phyloP scores from a whole-genome alignment of 1,284 basidiomycete species.

The Marasmius fiardii region DNA sequence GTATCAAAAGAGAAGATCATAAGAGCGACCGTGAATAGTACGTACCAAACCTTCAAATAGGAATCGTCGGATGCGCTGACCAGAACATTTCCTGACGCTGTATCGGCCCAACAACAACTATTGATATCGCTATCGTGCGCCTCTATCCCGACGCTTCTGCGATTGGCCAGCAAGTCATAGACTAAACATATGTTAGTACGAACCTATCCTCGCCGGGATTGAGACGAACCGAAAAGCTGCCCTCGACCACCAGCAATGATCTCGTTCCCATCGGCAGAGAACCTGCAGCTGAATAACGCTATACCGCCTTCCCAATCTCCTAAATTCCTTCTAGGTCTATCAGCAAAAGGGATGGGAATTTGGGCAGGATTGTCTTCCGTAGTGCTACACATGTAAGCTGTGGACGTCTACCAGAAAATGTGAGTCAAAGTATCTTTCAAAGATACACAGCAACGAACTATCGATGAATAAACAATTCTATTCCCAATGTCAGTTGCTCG shows the following conservation, averaged over 20 bases:
- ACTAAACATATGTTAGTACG: conserved; percentile 43
- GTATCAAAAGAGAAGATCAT: conserved; percentile 2
- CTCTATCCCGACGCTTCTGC: conserved; percentile 76
- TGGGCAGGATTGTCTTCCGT: conserved; percentile 69
- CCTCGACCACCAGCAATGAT: conserved; percentile 77
- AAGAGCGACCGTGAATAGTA: conserved; percentile 4
- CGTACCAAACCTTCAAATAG: conserved; percentile 92
- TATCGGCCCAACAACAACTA: conserved; percentile 94
- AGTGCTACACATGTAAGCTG: conserved; percentile 85
- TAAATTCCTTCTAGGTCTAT: conserved; percentile 32
- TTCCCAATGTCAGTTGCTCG: conserved; percentile 2
- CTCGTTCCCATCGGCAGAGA: conserved; percentile 94
- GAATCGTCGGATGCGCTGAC: conserved; percentile 94
- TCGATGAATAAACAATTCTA: conserved; percentile 91
- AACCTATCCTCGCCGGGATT: neutral
- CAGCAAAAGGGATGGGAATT: conserved; percentile 70
- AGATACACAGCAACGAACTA: conserved; percentile 42
- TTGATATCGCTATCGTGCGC: conserved; percentile 94
- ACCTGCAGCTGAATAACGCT: conserved; percentile 78
- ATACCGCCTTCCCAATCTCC: conserved; percentile 34
- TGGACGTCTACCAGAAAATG: conserved; percentile 41
- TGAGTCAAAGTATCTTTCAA: neutral
- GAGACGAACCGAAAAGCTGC: conserved; percentile 66
- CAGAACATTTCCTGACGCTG: conserved; percentile 87
- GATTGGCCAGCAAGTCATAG: conserved; percentile 84